Percentiles rank a stretch among this genome's conserved stretches.
These are phyloP conservation scores for Ustilago xerochloae DNA, from an alignment of 1,284 basidiomycete species.

Conservation along the genomic window DNA sequence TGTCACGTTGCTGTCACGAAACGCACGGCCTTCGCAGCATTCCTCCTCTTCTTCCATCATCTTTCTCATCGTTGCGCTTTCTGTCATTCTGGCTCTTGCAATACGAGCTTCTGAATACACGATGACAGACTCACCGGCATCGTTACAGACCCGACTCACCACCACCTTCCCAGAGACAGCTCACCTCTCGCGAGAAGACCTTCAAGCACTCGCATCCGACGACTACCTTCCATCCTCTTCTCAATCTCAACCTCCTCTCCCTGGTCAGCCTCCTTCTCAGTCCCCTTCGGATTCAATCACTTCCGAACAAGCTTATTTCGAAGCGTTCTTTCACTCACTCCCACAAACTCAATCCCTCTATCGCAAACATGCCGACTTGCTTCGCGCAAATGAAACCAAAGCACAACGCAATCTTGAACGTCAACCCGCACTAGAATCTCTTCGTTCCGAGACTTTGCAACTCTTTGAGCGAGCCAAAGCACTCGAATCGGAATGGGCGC, in stretches of 20 bases:
- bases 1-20: not conserved
- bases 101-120: too few relatives aligned
- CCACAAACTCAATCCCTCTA: conserved; percentile 47
- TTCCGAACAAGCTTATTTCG: conserved; percentile 37
- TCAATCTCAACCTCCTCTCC: not conserved
- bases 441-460: conserved; percentile 55
- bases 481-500: conserved; percentile 50
- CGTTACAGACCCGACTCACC: conserved; percentile 45
- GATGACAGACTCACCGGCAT: conserved; percentile 33
- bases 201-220: conserved; percentile 44
- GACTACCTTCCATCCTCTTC: conserved; percentile 5
- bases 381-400: conserved; percentile 48
- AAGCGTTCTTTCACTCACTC: conserved; percentile 53
- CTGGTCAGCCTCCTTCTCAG: not conserved
- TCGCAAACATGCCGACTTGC: conserved; percentile 40
- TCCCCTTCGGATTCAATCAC: conserved; percentile 14
- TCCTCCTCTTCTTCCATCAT: not conserved
- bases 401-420: conserved; percentile 52
- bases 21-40: not conserved
- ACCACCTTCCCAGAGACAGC: conserved; percentile 50
- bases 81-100: too few relatives aligned
- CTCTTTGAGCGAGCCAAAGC: conserved; percentile 52
- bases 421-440: conserved; percentile 50
- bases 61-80: not conserved
- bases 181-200: conserved; percentile 46